Percentiles rank a stretch among this genome's conserved stretches.
Evolutionary conservation across 1,284 basidiomycete species (phyloP).

Genomic region (Leccinum glutinopallens): DNA sequence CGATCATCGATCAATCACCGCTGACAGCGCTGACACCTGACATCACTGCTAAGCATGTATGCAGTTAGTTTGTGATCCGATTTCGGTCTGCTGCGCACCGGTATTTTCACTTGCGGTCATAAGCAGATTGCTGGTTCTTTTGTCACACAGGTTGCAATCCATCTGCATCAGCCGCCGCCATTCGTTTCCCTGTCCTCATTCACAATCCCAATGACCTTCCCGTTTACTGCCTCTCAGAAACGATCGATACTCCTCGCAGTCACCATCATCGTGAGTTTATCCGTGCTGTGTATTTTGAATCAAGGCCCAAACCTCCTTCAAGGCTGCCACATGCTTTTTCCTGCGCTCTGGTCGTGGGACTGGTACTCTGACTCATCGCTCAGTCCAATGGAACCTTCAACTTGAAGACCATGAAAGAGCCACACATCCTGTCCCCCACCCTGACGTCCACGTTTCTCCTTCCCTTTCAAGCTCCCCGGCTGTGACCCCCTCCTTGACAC

Average conservation of each 20-base stretch:
- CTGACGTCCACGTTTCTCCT: background rate
- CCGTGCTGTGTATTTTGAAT: too few species aligned
- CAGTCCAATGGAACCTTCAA: constrained; percentile 8
- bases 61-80: background rate
- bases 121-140: background rate
- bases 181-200: background rate
- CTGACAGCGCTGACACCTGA: background rate
- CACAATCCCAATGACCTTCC: constrained; percentile 23
- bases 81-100: constrained; percentile 4
- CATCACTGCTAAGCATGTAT: background rate
- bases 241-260: constrained; percentile 33
- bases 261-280: constrained; percentile 28
- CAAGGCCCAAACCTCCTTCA: background rate
- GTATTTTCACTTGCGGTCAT: constrained; percentile 6
- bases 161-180: background rate
- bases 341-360: constrained; percentile 15
- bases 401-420: constrained; percentile 3
- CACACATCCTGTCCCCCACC: background rate
- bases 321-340: constrained; percentile 30
- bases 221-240: constrained; percentile 34
- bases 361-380: constrained; percentile 4
- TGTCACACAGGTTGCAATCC: too few species aligned
- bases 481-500: background rate
- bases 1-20: background rate
- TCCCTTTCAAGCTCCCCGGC: background rate